These are phyloP conservation scores for Angophora floribunda DNA, from an alignment of 345 rosid species.

Conservation along the genomic window DNA sequence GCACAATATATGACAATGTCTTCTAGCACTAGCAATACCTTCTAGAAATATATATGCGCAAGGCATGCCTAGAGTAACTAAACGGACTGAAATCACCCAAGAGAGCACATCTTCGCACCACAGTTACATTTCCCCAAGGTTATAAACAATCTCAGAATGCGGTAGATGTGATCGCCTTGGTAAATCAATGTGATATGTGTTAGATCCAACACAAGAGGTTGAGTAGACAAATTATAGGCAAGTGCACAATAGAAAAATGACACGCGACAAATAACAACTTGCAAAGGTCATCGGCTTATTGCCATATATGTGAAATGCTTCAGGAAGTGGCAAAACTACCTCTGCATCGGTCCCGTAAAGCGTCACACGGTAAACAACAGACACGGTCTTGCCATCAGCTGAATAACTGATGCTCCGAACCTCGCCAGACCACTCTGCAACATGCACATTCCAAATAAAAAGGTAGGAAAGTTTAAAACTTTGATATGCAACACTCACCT, in stretches of 20 bases:
- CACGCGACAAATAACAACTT: not conserved
- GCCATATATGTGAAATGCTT: not conserved
- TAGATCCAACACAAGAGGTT: not conserved
- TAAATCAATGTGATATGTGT: not conserved
- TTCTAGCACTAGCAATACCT: not conserved
- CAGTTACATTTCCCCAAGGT: not conserved
- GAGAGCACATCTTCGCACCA: not conserved
- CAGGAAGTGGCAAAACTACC: conserved; percentile 21
- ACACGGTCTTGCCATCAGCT: conserved; percentile 64
- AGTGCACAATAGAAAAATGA: not conserved
- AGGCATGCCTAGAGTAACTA: not conserved
- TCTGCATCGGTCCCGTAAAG: conserved; percentile 85
- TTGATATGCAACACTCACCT: not conserved
- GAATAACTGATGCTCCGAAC: conserved; percentile 71
- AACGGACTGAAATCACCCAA: not conserved
- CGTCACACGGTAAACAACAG: conserved; percentile 78
- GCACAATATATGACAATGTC: not conserved
- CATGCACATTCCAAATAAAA: not conserved
- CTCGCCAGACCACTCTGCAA: conserved; percentile 85
- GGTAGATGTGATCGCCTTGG: not conserved
- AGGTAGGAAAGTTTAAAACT: not conserved
- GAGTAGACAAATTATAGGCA: not conserved
- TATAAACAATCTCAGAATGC: not conserved
- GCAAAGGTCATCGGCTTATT: not conserved
- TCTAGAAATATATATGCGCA: not conserved